Evolutionary conservation across 2,329 filamentous ascomycete genomes (phyloP).

Genomic region (Zopfia rhizophila): DNA sequence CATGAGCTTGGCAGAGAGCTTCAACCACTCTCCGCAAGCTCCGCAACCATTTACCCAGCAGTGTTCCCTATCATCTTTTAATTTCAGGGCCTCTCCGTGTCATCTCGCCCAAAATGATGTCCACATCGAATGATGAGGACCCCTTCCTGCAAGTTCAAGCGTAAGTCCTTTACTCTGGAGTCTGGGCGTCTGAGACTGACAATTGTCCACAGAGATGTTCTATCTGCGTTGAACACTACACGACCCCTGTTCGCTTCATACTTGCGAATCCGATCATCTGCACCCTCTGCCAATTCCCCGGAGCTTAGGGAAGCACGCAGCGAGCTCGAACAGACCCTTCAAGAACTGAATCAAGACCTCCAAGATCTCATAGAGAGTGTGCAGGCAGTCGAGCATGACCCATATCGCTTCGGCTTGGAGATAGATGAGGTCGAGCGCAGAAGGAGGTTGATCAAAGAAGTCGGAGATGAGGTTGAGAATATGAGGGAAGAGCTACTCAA

Average conservation of each 20-base stretch:
- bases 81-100: slow-evolving; percentile 19
- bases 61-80: slow-evolving; percentile 5
- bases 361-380: slow-evolving; percentile 89
- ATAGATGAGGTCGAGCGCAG: slow-evolving; percentile 83
- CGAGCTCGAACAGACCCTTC: slow-evolving; percentile 83
- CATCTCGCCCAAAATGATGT: slow-evolving; percentile 45
- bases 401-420: slow-evolving; percentile 86
- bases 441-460: slow-evolving; percentile 84
- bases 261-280: slow-evolving; percentile 90
- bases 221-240: slow-evolving; percentile 80
- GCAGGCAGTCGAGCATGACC: slow-evolving; percentile 85
- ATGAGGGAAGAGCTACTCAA: slow-evolving; percentile 86
- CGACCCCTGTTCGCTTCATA: slow-evolving; percentile 93
- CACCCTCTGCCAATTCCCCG: slow-evolving; percentile 71
- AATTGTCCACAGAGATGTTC: slow-evolving; percentile 78
- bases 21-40: slow-evolving; percentile 6
- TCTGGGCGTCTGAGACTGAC: slow-evolving; percentile 33
- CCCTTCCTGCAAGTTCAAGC: slow-evolving; percentile 63
- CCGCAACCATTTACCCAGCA: slow-evolving; percentile 16
- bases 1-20: neutral
- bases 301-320: slow-evolving; percentile 71
- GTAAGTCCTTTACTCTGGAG: slow-evolving; percentile 35
- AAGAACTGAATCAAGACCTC: slow-evolving; percentile 81
- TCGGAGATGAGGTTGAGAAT: slow-evolving; percentile 86
- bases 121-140: slow-evolving; percentile 54